Base-by-base conservation (phyloP, 495 filamentous ascomycete species). In the Lentithecium fluviatile region DNA sequence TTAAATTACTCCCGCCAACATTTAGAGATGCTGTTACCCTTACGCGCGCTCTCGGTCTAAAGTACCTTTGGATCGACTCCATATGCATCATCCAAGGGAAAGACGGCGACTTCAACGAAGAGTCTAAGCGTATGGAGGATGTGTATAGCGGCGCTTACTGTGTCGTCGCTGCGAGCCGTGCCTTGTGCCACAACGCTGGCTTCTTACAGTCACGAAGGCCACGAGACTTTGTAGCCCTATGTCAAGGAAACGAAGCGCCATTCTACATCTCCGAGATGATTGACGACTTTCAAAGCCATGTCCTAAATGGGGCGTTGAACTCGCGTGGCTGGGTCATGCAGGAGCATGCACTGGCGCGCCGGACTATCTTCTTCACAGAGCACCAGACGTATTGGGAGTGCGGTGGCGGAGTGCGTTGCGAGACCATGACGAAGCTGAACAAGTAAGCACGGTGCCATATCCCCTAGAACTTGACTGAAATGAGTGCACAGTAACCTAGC, bases 351-450 rank as follows among this genome's bases (percentile, higher is more conserved):
- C 45, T 78, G 19, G 70, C 76, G 2, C 67, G 69, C 21, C 47
- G 76, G 36, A 74, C 74, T 1, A 73, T 79, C 19, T 70, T 70
- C 60, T 79, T 77, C 53, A 74, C 72, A 0, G 66, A 60, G 1
- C 68, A 48, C 8, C 73, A 77, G 48, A 67, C 70, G 5, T 78
- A 77, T 26, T 77, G 62, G 65, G 75, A 78, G 34, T 79, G 77
- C 52, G 74, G 76, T 0, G 46, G 57, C 11, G 74, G 73, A 0
- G 66, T 75, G 3, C 58, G 66, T 0, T 77, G 75, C 47, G 74
- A 76, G 47, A 74, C 71, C 6, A 11, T 56, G 17, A 56, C 51
- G 10, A 45, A 46, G 43, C 8, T 46, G 36, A 23, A 65, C 24
- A 75, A 76, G 74, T 76, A 59, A 55, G 73, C 60, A 12, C 37